Conservation (phyloP, 768 basidiomycete genomes). For the Sistotremastrum suecicum region DNA sequence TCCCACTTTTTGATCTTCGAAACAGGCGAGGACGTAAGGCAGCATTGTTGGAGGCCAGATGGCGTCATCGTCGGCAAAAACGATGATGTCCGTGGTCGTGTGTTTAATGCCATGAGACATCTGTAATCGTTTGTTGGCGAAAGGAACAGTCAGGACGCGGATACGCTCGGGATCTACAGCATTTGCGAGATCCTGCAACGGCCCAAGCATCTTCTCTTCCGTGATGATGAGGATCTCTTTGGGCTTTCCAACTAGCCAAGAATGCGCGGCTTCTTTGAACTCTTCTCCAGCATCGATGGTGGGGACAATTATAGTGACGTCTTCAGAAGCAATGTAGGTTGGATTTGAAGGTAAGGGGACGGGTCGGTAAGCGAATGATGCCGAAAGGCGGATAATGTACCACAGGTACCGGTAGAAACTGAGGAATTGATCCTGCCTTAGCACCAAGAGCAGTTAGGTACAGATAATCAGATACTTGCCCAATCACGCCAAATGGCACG, state of each 20-base stretch:
- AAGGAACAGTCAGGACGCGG: constrained; percentile 80
- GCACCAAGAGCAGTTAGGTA: not conserved
- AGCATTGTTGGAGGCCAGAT: constrained; percentile 90
- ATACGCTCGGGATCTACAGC: constrained; percentile 75
- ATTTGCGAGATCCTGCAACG: constrained; percentile 79
- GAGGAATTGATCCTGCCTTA: constrained; percentile 1
- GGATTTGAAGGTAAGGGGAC: constrained; percentile 83
- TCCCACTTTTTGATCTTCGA: constrained; percentile 88
- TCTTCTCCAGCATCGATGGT: constrained; percentile 95
- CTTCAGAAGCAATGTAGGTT: constrained; percentile 79
- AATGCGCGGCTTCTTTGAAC: constrained; percentile 85
- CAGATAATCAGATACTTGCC: constrained; percentile 29
- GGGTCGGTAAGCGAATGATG: constrained; percentile 72
- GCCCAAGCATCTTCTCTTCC: constrained; percentile 83
- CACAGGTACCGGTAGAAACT: constrained; percentile 92
- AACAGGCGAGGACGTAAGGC: constrained; percentile 81
- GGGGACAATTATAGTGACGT: constrained; percentile 93
- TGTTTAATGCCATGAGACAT: constrained; percentile 90
- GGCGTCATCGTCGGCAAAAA: constrained; percentile 91
- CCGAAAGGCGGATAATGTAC: constrained; percentile 76
- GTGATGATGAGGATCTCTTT: constrained; percentile 69
- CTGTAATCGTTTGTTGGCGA: constrained; percentile 87
- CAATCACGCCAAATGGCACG: constrained; percentile 80
- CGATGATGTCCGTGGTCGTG: constrained; percentile 83
- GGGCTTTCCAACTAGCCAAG: constrained; percentile 85